Evolutionary conservation across 2,329 filamentous ascomycete genomes (phyloP).

Genomic region (Aurifilum marmelostoma): DNA sequence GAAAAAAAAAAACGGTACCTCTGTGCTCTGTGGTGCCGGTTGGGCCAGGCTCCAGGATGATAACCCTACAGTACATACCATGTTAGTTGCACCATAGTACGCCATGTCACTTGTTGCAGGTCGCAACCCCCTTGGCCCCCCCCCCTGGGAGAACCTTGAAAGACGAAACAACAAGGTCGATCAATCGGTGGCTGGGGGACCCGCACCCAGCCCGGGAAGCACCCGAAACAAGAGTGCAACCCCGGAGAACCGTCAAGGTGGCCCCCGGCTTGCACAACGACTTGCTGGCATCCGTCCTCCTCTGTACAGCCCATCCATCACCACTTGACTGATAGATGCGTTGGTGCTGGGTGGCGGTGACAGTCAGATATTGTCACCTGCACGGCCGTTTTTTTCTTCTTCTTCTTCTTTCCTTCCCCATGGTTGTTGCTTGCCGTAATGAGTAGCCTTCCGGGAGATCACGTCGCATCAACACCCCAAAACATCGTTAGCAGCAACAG

Average conservation of each 20-base stretch:
- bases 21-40: too few relatives aligned
- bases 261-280: neutral
- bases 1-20: too few relatives aligned
- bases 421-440: neutral
- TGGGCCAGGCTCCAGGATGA: too few relatives aligned
- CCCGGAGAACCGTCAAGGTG: neutral
- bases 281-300: neutral
- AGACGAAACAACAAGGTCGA: neutral
- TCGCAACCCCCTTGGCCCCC: too few relatives aligned
- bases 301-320: neutral
- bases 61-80: too few relatives aligned
- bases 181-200: neutral
- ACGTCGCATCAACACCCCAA: neutral
- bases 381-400: neutral
- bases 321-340: too few relatives aligned
- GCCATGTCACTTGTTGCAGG: too few relatives aligned
- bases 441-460: neutral
- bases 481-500: neutral
- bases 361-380: neutral
- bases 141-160: too few relatives aligned
- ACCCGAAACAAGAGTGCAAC: conserved; percentile 4
- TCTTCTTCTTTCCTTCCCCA: neutral
- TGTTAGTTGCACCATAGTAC: too few relatives aligned
- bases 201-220: neutral
- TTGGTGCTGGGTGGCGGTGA: neutral